These are phyloP conservation scores for Candida morakotiae DNA, from an alignment of 805 yeast species.

Conservation along the genomic window DNA sequence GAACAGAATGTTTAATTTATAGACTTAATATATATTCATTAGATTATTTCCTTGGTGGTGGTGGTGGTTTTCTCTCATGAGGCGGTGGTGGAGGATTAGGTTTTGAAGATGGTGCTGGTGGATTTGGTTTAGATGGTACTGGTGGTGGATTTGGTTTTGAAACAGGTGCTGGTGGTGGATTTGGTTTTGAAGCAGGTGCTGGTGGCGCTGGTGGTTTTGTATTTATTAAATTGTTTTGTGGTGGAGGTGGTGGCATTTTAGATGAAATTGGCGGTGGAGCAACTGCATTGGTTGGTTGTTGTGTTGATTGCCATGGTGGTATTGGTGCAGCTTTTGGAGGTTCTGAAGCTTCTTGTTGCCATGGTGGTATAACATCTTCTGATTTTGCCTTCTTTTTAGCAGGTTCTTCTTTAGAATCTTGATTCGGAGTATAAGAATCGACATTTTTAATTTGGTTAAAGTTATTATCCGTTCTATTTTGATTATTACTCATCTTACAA, in stretches of 20 bases:
- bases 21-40: constrained; percentile 1
- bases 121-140: constrained; percentile 12
- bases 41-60: constrained; percentile 5
- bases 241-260: constrained; percentile 10
- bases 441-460: not conserved
- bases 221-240: constrained; percentile 15
- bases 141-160: constrained; percentile 14
- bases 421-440: not conserved
- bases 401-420: constrained; percentile 1
- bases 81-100: constrained; percentile 24
- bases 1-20: constrained; percentile 14
- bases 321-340: constrained; percentile 10
- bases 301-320: constrained; percentile 22
- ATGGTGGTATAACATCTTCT: constrained; percentile 10
- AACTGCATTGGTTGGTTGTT: constrained; percentile 9
- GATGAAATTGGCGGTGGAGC: constrained; percentile 10
- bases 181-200: constrained; percentile 11
- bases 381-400: constrained; percentile 23
- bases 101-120: constrained; percentile 19
- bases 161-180: constrained; percentile 10
- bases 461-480: constrained; percentile 29
- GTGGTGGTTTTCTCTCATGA: constrained; percentile 17
- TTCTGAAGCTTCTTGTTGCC: constrained; percentile 6
- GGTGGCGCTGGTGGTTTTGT: constrained; percentile 6
- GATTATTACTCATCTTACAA: constrained; percentile 59